These are phyloP conservation scores for Neopestalotiopsis sp. DNA, from an alignment of 2,329 filamentous ascomycete genomes.

Conservation along the genomic window DNA sequence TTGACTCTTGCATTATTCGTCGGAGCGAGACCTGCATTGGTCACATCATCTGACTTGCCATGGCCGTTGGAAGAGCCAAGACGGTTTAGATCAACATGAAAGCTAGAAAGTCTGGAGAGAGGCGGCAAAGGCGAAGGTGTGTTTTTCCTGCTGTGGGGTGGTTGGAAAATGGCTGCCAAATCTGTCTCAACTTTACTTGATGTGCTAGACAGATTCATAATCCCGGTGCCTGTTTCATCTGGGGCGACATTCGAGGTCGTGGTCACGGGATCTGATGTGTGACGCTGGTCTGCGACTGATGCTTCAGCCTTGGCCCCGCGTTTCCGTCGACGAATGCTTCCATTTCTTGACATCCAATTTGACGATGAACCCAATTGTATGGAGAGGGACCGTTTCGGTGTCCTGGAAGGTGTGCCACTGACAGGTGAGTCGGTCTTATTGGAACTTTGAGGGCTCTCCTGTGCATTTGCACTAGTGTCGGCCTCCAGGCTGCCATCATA, in stretches of 20 bases:
- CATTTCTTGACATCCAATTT: constrained; percentile 61
- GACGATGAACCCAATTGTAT: constrained; percentile 64
- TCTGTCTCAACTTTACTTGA: constrained; percentile 37
- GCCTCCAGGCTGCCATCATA: constrained; percentile 17
- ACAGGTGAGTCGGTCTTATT: constrained; percentile 32
- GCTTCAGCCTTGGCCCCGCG: constrained; percentile 44
- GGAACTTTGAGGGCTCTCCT: constrained; percentile 32
- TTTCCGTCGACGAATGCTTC: constrained; percentile 63
- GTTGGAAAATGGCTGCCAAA: constrained; percentile 36
- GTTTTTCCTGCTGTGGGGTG: constrained; percentile 47
- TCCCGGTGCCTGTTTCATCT: constrained; percentile 31
- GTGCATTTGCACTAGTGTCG: constrained; percentile 26
- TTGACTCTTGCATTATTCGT: constrained; percentile 28
- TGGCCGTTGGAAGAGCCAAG: constrained; percentile 47
- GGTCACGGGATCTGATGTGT: constrained; percentile 59
- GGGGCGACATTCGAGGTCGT: constrained; percentile 36
- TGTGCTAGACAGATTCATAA: constrained; percentile 31
- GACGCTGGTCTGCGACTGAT: constrained; percentile 51
- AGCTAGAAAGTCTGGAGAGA: constrained; percentile 58
- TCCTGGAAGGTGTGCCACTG: constrained; percentile 50
- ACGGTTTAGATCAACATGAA: constrained; percentile 58
- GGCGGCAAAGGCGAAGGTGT: constrained; percentile 63
- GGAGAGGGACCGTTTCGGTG: constrained; percentile 60
- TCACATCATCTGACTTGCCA: constrained; percentile 33
- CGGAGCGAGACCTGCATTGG: constrained; percentile 20